A percentile compares a stretch with the other conserved stretches of the same genome.
phyloP scores from a whole-genome alignment of 1,139 yeast genomes.

The Ogataea hybrid region DNA sequence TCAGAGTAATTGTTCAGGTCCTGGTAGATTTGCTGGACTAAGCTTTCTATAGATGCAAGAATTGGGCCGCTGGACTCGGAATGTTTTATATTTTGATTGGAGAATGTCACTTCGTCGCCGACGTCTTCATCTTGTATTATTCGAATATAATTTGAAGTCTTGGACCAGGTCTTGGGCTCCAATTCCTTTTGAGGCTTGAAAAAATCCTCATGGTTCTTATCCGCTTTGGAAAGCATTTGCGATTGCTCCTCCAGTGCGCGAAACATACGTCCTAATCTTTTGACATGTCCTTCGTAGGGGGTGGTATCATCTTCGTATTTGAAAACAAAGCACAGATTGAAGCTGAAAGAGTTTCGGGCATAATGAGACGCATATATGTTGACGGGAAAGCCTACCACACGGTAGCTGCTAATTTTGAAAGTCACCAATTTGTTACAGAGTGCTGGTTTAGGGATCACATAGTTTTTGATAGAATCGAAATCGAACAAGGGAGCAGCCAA shows the following conservation, averaged over 20 bases:
- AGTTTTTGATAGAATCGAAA: slow-evolving; percentile 85
- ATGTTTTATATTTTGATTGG: slow-evolving; percentile 27
- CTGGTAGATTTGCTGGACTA: slow-evolving; percentile 85
- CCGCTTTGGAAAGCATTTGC: slow-evolving; percentile 59
- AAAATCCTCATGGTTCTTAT: slow-evolving; percentile 28
- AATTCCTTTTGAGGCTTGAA: slow-evolving; percentile 32
- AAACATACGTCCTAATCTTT: slow-evolving; percentile 85
- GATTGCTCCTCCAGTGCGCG: slow-evolving; percentile 88
- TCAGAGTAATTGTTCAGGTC: slow-evolving; percentile 94
- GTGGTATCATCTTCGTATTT: slow-evolving; percentile 77
- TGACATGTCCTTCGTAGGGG: slow-evolving; percentile 83
- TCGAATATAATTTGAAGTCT: slow-evolving; percentile 27
- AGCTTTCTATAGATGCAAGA: slow-evolving; percentile 66
- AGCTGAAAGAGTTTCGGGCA: slow-evolving; percentile 87
- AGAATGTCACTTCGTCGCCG: slow-evolving; percentile 23
- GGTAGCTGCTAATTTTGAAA: slow-evolving; percentile 64
- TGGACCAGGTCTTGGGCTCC: slow-evolving; percentile 6
- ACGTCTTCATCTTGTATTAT: slow-evolving; percentile 30
- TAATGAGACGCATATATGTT: slow-evolving; percentile 72
- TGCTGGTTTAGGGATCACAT: slow-evolving; percentile 90
- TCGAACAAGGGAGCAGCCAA: slow-evolving; percentile 54
- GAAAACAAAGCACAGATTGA: slow-evolving; percentile 91
- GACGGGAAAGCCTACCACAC: slow-evolving; percentile 90
- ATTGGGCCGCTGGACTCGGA: slow-evolving; percentile 35
- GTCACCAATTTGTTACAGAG: slow-evolving; percentile 81